A percentile compares a stretch with the other conserved stretches of the same genome.
Evolutionary conservation across 208 protist genomes (phyloP).

Genomic region (Acanthamoeba healyi): DNA sequence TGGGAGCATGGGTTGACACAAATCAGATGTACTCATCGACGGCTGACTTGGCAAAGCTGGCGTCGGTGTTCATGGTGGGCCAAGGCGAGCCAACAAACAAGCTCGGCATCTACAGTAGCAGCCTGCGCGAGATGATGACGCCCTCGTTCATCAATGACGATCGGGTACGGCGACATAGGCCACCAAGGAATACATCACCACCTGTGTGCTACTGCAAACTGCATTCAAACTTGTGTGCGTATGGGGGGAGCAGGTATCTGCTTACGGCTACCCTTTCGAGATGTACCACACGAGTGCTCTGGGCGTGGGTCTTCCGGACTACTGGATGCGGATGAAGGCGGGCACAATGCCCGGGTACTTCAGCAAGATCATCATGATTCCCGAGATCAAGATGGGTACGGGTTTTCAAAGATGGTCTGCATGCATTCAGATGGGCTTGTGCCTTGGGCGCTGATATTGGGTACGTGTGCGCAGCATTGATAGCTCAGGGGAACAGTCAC

Average conservation of each 20-base stretch:
- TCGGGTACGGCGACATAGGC: no score
- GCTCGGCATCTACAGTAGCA: conserved; percentile 24
- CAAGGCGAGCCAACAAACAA: background rate
- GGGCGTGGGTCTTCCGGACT: background rate
- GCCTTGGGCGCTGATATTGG: background rate
- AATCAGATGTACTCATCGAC: conserved; percentile 17
- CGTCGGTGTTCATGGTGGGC: conserved; percentile 33
- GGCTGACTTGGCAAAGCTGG: conserved; percentile 25
- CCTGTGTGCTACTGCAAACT: no score
- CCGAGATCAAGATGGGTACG: conserved; percentile 36
- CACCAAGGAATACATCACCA: no score
- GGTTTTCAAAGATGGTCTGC: no score
- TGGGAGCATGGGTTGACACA: background rate
- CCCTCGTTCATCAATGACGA: conserved; percentile 50
- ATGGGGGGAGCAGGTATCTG: background rate
- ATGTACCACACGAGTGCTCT: conserved; percentile 54
- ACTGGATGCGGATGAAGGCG: conserved; percentile 51
- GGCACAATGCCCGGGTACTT: conserved; percentile 40
- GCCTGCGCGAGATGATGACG: conserved; percentile 9
- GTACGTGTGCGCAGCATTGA: background rate
- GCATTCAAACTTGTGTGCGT: background rate
- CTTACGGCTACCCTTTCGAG: conserved; percentile 35
- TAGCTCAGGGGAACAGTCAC: background rate
- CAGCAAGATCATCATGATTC: background rate
- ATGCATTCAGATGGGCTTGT: no score